Conservation (phyloP, 73 alveolate genomes). For the Paramecium caudatum region DNA sequence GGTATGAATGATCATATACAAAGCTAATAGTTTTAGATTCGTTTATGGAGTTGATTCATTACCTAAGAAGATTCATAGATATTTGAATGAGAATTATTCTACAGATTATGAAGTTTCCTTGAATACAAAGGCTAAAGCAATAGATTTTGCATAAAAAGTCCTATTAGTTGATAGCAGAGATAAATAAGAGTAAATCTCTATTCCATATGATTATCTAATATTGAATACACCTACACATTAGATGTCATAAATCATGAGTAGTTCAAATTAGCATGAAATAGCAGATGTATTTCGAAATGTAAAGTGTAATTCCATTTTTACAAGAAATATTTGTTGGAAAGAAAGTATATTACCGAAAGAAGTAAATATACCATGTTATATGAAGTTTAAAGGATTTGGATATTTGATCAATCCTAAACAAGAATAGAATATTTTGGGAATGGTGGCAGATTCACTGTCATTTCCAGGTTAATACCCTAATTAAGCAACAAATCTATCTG, state of each 20-base stretch:
- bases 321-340: constrained; percentile 19
- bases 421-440: constrained; percentile 20
- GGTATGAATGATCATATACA: neutral
- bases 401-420: constrained; percentile 46
- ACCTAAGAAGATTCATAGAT: neutral
- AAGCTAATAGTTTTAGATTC: constrained; percentile 51
- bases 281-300: neutral
- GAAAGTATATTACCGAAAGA: neutral
- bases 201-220: constrained; percentile 20
- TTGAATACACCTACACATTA: neutral
- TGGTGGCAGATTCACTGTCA: neutral
- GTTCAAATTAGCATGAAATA: neutral
- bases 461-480: constrained; percentile 4
- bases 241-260: neutral
- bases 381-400: constrained; percentile 60
- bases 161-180: neutral
- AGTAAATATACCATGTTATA: neutral
- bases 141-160: neutral
- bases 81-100: neutral
- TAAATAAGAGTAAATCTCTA: neutral
- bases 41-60: constrained; percentile 15
- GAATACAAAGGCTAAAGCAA: neutral
- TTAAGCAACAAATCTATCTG: neutral
- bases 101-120: neutral
- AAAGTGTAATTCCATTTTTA: neutral